Conservation (phyloP, 2,329 filamentous ascomycete genomes). For the Annulohypoxylon truncatum region DNA sequence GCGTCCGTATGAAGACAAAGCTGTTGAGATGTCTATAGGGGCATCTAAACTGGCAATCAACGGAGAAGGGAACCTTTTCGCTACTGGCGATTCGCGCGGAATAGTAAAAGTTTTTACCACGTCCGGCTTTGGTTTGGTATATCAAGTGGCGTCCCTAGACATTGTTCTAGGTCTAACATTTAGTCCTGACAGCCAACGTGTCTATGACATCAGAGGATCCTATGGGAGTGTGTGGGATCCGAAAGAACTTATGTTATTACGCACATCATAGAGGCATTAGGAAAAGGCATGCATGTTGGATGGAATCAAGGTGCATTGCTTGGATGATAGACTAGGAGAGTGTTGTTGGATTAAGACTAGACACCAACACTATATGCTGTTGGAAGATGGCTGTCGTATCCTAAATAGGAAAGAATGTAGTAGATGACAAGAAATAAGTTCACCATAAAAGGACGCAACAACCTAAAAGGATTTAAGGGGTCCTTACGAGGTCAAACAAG, state of each 20-base stretch:
- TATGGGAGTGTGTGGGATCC: conserved; percentile 49
- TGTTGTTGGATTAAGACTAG: no score
- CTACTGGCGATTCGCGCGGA: conserved; percentile 46
- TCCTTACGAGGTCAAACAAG: no score
- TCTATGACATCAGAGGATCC: conserved; percentile 48
- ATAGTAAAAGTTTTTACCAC: conserved; percentile 45
- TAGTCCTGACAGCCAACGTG: conserved; percentile 42
- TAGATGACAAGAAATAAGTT: no score
- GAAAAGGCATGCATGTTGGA: no score
- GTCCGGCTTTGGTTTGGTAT: conserved; percentile 42
- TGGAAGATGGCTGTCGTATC: no score
- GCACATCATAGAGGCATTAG: no score
- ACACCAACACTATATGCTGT: no score
- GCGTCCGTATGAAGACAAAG: conserved; percentile 48
- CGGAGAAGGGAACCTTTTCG: conserved; percentile 47
- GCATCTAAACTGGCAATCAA: conserved; percentile 44
- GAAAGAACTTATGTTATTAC: conserved; percentile 28
- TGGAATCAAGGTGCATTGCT: no score
- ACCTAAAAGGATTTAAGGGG: no score
- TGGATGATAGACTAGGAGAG: no score
- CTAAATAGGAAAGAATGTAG: no score
- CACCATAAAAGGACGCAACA: no score
- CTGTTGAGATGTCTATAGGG: conserved; percentile 40
- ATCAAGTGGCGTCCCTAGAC: conserved; percentile 48
- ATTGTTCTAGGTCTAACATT: conserved; percentile 40